Evolutionary conservation across 129 eudicot genomes (phyloP).

Genomic region (Lactuca sativa): DNA sequence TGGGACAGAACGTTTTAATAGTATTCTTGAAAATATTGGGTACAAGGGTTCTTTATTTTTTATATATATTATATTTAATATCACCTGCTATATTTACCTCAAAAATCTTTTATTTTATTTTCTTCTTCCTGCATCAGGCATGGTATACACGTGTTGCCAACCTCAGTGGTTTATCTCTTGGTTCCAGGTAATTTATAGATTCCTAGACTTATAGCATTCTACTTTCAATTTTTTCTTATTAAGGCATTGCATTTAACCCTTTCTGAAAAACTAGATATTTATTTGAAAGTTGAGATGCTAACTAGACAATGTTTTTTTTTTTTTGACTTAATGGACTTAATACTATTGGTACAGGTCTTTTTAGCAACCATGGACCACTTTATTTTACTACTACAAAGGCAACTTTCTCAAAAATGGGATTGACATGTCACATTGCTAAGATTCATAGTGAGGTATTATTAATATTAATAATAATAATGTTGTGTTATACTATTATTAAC

Average conservation of each 20-base stretch:
- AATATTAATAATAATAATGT: neutral
- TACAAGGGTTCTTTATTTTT: conserved; percentile 6
- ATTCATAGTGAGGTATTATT: conserved; percentile 91
- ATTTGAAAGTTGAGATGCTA: neutral
- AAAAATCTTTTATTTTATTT: conserved; percentile 3
- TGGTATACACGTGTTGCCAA: conserved; percentile 82
- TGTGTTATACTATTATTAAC: conserved; percentile 7
- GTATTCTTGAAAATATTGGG: conserved; percentile 87
- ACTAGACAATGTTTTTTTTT: neutral
- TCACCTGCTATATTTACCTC: neutral
- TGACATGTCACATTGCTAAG: conserved; percentile 97
- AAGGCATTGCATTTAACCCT: neutral
- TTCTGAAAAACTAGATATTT: neutral
- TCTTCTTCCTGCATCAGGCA: conserved; percentile 55
- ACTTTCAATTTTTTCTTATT: neutral
- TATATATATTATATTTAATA: conserved; percentile 3
- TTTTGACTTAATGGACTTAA: neutral
- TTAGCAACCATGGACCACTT: conserved; percentile 99
- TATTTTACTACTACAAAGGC: conserved; percentile 72
- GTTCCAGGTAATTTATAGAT: conserved; percentile 43
- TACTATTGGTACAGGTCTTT: conserved; percentile 66
- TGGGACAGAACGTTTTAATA: conserved; percentile 83
- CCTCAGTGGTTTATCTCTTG: conserved; percentile 79
- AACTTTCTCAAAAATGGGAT: conserved; percentile 81
- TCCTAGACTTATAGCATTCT: neutral